Evolutionary conservation across 2,329 filamentous ascomycete genomes (phyloP).

Genomic region (Penicillium rolfsii): DNA sequence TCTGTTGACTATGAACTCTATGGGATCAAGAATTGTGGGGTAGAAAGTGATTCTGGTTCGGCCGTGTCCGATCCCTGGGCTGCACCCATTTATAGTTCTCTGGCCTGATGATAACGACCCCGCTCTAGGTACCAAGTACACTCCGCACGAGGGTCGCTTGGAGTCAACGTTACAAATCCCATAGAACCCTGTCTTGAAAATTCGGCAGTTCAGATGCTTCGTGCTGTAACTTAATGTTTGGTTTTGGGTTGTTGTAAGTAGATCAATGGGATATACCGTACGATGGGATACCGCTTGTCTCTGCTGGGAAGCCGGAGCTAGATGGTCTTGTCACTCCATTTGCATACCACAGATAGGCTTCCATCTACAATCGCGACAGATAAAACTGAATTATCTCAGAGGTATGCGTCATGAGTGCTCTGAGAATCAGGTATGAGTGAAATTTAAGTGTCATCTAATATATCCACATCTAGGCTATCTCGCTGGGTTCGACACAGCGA

Average conservation of each 20-base stretch:
- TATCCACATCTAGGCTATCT: neutral
- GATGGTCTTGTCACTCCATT: neutral
- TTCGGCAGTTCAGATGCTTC: neutral
- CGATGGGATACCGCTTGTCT: neutral
- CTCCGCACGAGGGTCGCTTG: slow-evolving; percentile 19
- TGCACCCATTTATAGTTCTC: slow-evolving; percentile 17
- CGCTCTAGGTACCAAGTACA: slow-evolving; percentile 15
- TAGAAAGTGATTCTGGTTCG: neutral
- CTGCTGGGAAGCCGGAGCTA: neutral
- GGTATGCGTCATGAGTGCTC: neutral
- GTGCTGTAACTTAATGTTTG: neutral
- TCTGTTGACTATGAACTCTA: neutral
- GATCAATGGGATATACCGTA: neutral
- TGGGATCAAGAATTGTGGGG: neutral
- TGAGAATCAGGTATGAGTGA: neutral
- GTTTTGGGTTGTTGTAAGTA: neutral
- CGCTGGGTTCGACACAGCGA: neutral
- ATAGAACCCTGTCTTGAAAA: neutral
- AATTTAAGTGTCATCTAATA: neutral
- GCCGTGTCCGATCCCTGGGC: neutral
- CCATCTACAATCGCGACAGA: neutral
- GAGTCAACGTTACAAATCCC: slow-evolving; percentile 9
- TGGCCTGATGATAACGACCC: slow-evolving; percentile 17
- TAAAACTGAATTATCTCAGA: neutral
- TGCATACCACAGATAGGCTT: neutral